Base-by-base conservation (phyloP, 1,284 basidiomycete genomes). In the Ganoderma resinaceum region DNA sequence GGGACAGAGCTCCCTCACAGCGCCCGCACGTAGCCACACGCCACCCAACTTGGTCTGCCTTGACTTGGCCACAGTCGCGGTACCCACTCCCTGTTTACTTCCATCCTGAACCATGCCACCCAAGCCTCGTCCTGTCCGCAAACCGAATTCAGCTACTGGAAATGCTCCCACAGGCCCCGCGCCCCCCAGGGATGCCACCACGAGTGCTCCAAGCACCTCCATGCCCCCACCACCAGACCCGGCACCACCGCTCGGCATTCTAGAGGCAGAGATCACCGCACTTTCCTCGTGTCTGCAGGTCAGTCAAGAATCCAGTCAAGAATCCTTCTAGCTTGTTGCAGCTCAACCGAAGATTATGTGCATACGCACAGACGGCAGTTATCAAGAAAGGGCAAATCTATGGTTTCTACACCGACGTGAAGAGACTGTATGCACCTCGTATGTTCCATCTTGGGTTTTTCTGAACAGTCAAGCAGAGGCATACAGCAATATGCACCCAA, bases 361-460 rank as follows among this genome's bases (percentile, higher is more conserved):
- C 35, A 14, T 62, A 53, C 18, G 23, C 52, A 5, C 61, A 92
- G 91, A 88, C 87, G 73, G 86, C 88, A n/a, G 84, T 87, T 9
- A 80, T 92, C 6, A 91, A 88, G 77, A 89, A 90, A 0, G 91
- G 86, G 9, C 87, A 92, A 72, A 82, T 93, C 42, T 91, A 91
- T 74, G 81, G 82, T 9, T 93, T 92, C 74, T 89, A 91, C 75
- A 82, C 85, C 0, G 89, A 92, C 73, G 81, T 87, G 55, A 84
- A 82, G 67, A 87, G 83, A 80, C 81, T 93, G 92, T 93, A 75
- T 71, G 88, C 23, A 31, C 49, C 16, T 12, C 6, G 8, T n/a
- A 40, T 26, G 16, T 33, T 20, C 49, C 31, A 18, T 18, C 14
- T 31, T 20, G 8, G 35, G 18, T 49, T 33, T 61, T 20, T 12